Base-by-base conservation (phyloP, 805 yeast species). In the Komagataella ulmi region DNA sequence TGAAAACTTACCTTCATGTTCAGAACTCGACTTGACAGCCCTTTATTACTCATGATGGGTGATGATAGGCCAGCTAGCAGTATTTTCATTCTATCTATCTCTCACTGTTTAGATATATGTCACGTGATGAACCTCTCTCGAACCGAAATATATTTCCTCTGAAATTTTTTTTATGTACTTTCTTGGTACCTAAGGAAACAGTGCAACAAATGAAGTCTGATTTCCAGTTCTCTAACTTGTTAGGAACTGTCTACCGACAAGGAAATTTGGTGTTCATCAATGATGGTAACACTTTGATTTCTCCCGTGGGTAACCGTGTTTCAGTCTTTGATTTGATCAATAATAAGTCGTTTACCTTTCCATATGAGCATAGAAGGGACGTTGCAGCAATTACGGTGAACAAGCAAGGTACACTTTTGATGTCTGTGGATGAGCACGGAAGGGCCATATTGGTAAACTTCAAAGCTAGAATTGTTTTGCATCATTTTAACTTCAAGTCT, bases 241-340 rank as follows among this genome's bases (percentile, higher is more conserved):
- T 93, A 59, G 99, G 99, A 24, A 90, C 98, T 0, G 98, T 93
- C 3, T 93, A 93, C 63, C 74, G 95, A 49, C 87, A 85, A 62
- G 99, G 98, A n/a, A 89, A 91, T 64, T 69, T 93, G 24, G 73
- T 83, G 4, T 93, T 84, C 69, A 83, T 95, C 1, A 79, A 83
- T 1, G 97, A 90, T 62, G 99, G 99, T 2, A 80, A 85, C 8
- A 77, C 79, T 52, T 72, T 93, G 40, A 68, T 93, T 48, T 83
- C 93, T 54, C 98, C 99, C 0, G 98, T 93, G 3, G 99, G 99
- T 12, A 93, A 91, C 65, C 70, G 98, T 62, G 90, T 93, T 30
- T 76, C 89, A 17, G 87, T 86, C 52, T 93, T 90, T 67, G 97
- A 93, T 67, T 72, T 91, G 55, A 74, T 86, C 50, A 83, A 86